Evolutionary conservation across 768 basidiomycete genomes (phyloP).

Genomic region (Suillus bovinus): DNA sequence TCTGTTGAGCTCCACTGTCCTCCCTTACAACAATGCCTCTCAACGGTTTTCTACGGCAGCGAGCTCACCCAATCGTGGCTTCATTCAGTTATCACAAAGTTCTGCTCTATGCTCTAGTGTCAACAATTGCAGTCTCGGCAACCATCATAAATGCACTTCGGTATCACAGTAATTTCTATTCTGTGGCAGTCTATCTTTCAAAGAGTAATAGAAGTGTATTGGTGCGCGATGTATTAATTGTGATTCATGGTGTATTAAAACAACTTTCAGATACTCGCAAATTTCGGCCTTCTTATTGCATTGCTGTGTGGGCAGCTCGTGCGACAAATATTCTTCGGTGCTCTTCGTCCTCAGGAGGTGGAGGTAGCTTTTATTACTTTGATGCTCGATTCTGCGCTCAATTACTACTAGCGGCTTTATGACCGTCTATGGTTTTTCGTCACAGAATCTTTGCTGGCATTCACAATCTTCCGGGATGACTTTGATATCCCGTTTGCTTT

Average conservation of each 20-base stretch:
- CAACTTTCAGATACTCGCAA: slow-evolving; percentile 73
- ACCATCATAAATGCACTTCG: slow-evolving; percentile 80
- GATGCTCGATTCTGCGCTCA: background rate
- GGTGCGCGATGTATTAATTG: slow-evolving; percentile 45
- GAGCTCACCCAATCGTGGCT: slow-evolving; percentile 48
- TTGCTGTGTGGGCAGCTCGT: slow-evolving; percentile 74
- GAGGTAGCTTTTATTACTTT: slow-evolving; percentile 58
- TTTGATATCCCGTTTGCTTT: slow-evolving; percentile 90
- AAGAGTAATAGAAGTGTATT: slow-evolving; percentile 91
- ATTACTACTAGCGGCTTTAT: slow-evolving; percentile 75
- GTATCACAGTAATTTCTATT: slow-evolving; percentile 90
- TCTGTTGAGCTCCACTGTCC: background rate
- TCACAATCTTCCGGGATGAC: slow-evolving; percentile 96
- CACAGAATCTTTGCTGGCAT: slow-evolving; percentile 92
- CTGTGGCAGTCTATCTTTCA: slow-evolving; percentile 89
- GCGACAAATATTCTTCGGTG: slow-evolving; percentile 90
- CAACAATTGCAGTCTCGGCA: slow-evolving; percentile 65
- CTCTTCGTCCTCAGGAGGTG: slow-evolving; percentile 82
- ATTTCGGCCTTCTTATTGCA: slow-evolving; percentile 81
- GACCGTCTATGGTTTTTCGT: slow-evolving; percentile 98
- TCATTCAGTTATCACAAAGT: slow-evolving; percentile 64
- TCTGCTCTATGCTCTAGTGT: slow-evolving; percentile 66
- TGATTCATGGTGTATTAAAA: slow-evolving; percentile 3
- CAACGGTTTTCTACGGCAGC: slow-evolving; percentile 48
- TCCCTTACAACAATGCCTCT: slow-evolving; percentile 43